Conservation (phyloP, 768 basidiomycete species). For the Panus rudis region DNA sequence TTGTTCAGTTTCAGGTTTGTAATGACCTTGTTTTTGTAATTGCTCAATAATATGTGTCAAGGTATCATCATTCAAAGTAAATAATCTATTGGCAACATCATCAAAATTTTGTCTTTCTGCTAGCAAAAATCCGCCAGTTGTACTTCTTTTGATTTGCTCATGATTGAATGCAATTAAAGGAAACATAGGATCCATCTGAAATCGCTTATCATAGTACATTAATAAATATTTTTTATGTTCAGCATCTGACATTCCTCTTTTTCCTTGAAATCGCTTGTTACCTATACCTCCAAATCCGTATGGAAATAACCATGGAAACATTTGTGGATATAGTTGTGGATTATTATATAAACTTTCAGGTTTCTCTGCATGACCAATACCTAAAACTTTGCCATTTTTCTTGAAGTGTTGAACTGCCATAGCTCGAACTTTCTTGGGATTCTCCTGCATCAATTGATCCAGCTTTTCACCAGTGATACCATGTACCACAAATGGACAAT, state of each 20-base stretch:
- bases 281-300: slow-evolving; percentile 32
- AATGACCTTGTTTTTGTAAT: slow-evolving; percentile 12
- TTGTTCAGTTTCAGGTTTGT: background rate
- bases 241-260: background rate
- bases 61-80: slow-evolving; percentile 2
- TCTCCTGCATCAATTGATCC: slow-evolving; percentile 8
- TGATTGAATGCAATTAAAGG: slow-evolving; percentile 15
- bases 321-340: slow-evolving; percentile 26
- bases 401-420: slow-evolving; percentile 23
- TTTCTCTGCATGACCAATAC: slow-evolving; percentile 18
- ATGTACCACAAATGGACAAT: slow-evolving; percentile 32
- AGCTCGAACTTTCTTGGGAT: slow-evolving; percentile 13
- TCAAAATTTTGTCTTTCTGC: slow-evolving; percentile 5
- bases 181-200: slow-evolving; percentile 14
- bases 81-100: slow-evolving; percentile 4
- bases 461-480: slow-evolving; percentile 24
- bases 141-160: slow-evolving; percentile 12
- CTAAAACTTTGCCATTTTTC: slow-evolving; percentile 20
- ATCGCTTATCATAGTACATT: slow-evolving; percentile 15
- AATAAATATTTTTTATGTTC: slow-evolving; percentile 4
- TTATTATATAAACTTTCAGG: slow-evolving; percentile 28
- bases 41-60: slow-evolving; percentile 12
- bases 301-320: slow-evolving; percentile 35
- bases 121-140: slow-evolving; percentile 10
- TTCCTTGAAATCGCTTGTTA: background rate